A percentile compares a stretch with the other conserved stretches of the same genome.
phyloP scores from a whole-genome alignment of 257 asterid genomes.

The Knoxia roxburghii region DNA sequence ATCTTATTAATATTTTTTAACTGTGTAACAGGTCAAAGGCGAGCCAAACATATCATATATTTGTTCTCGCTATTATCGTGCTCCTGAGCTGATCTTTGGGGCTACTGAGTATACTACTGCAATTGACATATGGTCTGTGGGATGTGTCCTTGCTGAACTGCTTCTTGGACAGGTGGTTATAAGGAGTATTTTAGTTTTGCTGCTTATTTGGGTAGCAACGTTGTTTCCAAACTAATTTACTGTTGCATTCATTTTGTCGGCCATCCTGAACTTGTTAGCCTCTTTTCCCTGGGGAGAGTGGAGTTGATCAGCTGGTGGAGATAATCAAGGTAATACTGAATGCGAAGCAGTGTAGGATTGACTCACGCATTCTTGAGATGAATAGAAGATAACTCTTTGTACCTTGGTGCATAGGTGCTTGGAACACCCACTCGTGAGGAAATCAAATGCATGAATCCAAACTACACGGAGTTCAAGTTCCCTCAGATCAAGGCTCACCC shows the following conservation, averaged over 20 bases:
- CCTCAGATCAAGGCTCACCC: conserved; percentile 93
- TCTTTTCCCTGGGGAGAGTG: conserved; percentile 86
- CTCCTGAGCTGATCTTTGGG: conserved; percentile 81
- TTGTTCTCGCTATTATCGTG: conserved; percentile 77
- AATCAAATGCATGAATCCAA: conserved; percentile 87
- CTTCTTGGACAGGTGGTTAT: conserved; percentile 79
- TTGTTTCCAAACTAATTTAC: background rate
- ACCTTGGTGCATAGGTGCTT: conserved; percentile 41
- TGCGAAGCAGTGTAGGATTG: conserved; percentile 6
- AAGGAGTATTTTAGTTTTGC: conserved; percentile 2
- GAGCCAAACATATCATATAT: conserved; percentile 83
- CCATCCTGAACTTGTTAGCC: conserved; percentile 36
- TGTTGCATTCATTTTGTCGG: conserved; percentile 8
- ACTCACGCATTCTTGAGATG: background rate
- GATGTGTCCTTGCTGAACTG: conserved; percentile 85
- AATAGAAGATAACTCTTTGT: background rate
- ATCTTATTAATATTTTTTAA: background rate
- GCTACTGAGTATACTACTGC: conserved; percentile 79
- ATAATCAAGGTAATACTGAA: conserved; percentile 57
- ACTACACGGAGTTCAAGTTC: conserved; percentile 78
- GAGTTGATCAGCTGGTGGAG: conserved; percentile 87
- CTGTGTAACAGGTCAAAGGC: conserved; percentile 63
- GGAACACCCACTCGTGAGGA: conserved; percentile 92
- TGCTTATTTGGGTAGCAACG: conserved; percentile 4
- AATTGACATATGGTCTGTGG: conserved; percentile 84